Evolutionary conservation across 2,329 filamentous ascomycete species (phyloP).

Genomic region (Ophiostoma novo-ulmi): DNA sequence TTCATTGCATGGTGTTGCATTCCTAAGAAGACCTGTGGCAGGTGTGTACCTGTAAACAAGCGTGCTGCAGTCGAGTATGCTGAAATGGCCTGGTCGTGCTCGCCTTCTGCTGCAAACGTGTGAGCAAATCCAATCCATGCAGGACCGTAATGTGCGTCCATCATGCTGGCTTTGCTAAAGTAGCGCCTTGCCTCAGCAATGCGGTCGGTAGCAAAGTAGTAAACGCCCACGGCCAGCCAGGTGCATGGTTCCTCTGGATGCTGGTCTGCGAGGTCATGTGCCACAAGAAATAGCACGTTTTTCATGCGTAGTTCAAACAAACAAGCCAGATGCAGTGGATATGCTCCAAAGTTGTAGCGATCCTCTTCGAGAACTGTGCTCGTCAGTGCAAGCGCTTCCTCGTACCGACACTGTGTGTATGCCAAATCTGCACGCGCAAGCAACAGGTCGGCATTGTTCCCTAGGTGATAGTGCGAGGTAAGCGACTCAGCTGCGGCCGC

Average conservation of each 20-base stretch:
- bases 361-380: conserved; percentile 75
- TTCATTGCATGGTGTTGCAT: conserved; percentile 98
- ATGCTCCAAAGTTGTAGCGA: conserved; percentile 81
- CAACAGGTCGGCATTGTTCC: conserved; percentile 80
- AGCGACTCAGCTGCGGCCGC: conserved; percentile 82
- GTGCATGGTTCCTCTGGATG: conserved; percentile 87
- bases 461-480: conserved; percentile 86
- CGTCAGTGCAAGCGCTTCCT: conserved; percentile 78
- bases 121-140: conserved; percentile 99
- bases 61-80: conserved; percentile 94
- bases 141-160: conserved; percentile 94
- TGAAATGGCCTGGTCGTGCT: conserved; percentile 96
- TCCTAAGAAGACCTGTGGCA: conserved; percentile 90
- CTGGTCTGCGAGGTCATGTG: conserved; percentile 86
- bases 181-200: conserved; percentile 91
- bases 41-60: conserved; percentile 92
- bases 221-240: conserved; percentile 91
- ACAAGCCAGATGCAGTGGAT: conserved; percentile 87
- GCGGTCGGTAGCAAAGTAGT: conserved; percentile 84
- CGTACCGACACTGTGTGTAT: conserved; percentile 91
- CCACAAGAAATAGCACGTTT: conserved; percentile 83
- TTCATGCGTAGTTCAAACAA: conserved; percentile 82
- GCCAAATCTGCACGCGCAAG: conserved; percentile 84
- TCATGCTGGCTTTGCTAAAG: conserved; percentile 95
- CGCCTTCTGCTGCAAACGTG: conserved; percentile 94